Conservation (phyloP, 371 early-diverging fungal genomes). For the Synchytrium microbalum region DNA sequence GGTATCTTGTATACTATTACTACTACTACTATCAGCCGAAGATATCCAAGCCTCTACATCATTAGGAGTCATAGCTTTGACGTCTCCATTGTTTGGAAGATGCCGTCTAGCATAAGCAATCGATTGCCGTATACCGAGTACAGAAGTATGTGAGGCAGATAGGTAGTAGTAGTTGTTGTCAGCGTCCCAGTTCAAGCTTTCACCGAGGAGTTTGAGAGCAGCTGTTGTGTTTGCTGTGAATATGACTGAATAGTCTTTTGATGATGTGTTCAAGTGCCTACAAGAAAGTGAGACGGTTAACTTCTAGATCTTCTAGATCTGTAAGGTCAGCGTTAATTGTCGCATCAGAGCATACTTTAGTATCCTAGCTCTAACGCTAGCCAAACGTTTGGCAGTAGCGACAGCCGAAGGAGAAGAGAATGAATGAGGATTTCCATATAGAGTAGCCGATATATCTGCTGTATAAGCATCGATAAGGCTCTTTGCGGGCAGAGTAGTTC, state of each 20-base stretch:
- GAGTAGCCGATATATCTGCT: conserved; percentile 35
- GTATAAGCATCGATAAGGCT: conserved; percentile 34
- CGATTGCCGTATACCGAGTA: conserved; percentile 56
- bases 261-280: conserved; percentile 19
- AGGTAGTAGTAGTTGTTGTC: conserved; percentile 35
- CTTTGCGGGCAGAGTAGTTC: conserved; percentile 47
- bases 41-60: conserved; percentile 15
- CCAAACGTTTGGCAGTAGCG: conserved; percentile 10
- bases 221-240: conserved; percentile 36
- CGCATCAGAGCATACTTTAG: conserved; percentile 9
- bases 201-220: conserved; percentile 32
- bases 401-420: conserved; percentile 35
- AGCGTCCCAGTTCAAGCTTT: conserved; percentile 18
- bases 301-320: conserved; percentile 4
- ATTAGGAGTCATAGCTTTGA: conserved; percentile 7
- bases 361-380: conserved; percentile 15
- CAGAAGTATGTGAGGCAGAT: conserved; percentile 55
- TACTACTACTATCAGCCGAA: conserved; percentile 10
- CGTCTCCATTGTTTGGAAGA: conserved; percentile 17
- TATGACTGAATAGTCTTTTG: conserved; percentile 23
- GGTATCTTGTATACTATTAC: conserved; percentile 6
- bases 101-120: conserved; percentile 12
- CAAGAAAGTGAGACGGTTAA: not conserved
- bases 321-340: conserved; percentile 1
- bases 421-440: conserved; percentile 67